Base-by-base conservation (phyloP, 148 eudicot genomes). In the Rhododendron griersonianum region DNA sequence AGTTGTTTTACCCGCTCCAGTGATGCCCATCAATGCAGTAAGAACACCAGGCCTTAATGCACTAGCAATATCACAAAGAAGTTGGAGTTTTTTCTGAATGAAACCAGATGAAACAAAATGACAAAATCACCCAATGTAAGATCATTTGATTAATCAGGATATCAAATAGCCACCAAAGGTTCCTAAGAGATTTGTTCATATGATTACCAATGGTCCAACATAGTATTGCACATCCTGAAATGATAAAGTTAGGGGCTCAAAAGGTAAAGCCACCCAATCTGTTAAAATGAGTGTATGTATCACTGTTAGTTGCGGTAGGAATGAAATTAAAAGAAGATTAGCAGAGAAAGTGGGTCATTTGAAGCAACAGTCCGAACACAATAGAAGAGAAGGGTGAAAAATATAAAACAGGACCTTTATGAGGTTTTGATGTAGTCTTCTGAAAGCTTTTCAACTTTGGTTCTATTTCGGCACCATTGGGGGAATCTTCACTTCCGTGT, bases 1-100 rank as follows among this genome's bases (percentile, higher is more conserved):
- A 80, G 98, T 96, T 16, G 98, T 96, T 86, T 95, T 96, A n/a
- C 99, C 98, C 84, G 98, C 96, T 73, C 99, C 99, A 88, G 95
- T 96, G 30, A 95, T 92, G 37, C 98, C 99, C 98, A 95, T 94
- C 48, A 96, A 87, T 25, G 95, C 98, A 18, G 96, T 93, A 84
- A 96, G 94, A 86, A 93, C 92, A 78, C 98, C 96, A 57, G 98
- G 98, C 85, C 90, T 91, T 23, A 96, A 91, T 55, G 94, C 90
- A 76, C 99, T 93, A 3, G 95, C 92, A 3, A 96, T 91, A 84
- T 87, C 92, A 90, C 78, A 81, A 88, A 95, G 94, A 84, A 94
- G 92, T 84, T 91, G 92, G 39, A 93, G 90, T 75, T 78, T 92
- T 85, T 95, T 93, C 82, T 91, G 88, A 73, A 90, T 35, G 86